Evolutionary conservation across 2,329 filamentous ascomycete species (phyloP), one percentile per base, ranked within the genome.

Genomic region (Colletotrichum tropicicola): DNA sequence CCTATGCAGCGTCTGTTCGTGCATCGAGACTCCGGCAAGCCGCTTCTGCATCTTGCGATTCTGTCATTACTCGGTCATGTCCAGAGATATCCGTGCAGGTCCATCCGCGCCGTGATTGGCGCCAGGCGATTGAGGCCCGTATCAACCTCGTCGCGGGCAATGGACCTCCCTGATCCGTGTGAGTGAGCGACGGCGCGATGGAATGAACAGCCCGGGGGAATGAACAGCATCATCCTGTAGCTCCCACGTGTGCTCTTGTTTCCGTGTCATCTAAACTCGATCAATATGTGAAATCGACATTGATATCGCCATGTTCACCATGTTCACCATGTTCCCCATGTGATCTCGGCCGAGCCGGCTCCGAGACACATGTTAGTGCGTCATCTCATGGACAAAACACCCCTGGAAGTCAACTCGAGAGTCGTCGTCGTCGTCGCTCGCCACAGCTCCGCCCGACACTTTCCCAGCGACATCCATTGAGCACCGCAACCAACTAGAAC

Each of bases 321-420:
- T n/a, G 13, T 41, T 32, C 21, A 4, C 54, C 17, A 21, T 32
- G 23, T 28, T 6, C n/a, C 15, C 8, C 28, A 3, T 23, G 27
- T 8, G n/a, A 15, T 61, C 19, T 65, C 57, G 49, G 61, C 61
- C 61, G 57, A 55, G 21, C 43, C 49, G 43, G 61, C 21, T 30
- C 62, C 49, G 57, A 35, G 32, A 35, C 32, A 23, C 10, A 13
- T 13, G 5, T 28, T 53, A 30, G 17, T 59, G 55, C 47, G 13
- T 53, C 55, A 32, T 64, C 61, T 49, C 61, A 60, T 48, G 15
- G 48, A 35, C 49, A 35, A 65, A 58, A 55, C 57, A 23, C 49
- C 35, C 61, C 62, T 32, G 28, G 13, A 61, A 54, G 32, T 28
- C 25, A 28, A 30, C 17, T 37, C 8, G n/a, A n/a, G n/a, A n/a